Conservation (phyloP, 2,329 filamentous ascomycete species). For the Epichloe bromicola region DNA sequence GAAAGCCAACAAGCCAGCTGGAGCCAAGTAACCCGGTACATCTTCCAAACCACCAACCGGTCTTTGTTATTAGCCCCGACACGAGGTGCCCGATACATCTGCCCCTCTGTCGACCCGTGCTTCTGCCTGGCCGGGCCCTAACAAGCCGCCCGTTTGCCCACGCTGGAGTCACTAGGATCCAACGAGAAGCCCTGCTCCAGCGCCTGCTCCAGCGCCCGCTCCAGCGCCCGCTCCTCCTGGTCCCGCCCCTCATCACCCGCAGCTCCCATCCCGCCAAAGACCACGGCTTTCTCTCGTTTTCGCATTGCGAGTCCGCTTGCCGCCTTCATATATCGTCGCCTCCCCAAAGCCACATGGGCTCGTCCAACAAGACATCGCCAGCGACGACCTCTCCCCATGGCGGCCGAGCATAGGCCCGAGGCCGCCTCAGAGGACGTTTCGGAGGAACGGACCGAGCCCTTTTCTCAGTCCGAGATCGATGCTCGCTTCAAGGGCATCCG, state of each 20-base stretch:
- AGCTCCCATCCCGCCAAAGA: background rate
- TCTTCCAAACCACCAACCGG: background rate
- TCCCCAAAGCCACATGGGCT: slow-evolving; percentile 1
- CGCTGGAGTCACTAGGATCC: background rate
- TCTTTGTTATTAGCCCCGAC: background rate
- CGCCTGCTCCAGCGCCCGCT: background rate
- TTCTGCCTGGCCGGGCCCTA: slow-evolving; percentile 8
- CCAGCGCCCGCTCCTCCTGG: no score
- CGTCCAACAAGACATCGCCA: slow-evolving; percentile 2
- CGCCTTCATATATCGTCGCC: slow-evolving; percentile 4
- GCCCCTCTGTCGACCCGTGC: background rate
- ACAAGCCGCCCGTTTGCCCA: slow-evolving; percentile 1
- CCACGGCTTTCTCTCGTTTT: background rate
- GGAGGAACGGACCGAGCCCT: slow-evolving; percentile 44
- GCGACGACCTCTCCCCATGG: slow-evolving; percentile 13
- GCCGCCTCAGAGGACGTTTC: slow-evolving; percentile 25
- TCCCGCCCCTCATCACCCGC: slow-evolving; percentile 1
- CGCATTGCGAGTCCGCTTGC: background rate
- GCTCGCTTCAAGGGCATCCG: slow-evolving; percentile 33
- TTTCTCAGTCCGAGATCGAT: slow-evolving; percentile 43
- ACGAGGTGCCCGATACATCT: background rate
- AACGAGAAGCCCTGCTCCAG: background rate
- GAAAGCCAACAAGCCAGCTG: background rate
- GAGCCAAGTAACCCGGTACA: background rate
- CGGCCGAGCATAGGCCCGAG: slow-evolving; percentile 32